Evolutionary conservation across 2,329 filamentous ascomycete genomes (phyloP), one percentile per base, ranked within the genome.

Genomic region (Sarocladium oryzae): DNA sequence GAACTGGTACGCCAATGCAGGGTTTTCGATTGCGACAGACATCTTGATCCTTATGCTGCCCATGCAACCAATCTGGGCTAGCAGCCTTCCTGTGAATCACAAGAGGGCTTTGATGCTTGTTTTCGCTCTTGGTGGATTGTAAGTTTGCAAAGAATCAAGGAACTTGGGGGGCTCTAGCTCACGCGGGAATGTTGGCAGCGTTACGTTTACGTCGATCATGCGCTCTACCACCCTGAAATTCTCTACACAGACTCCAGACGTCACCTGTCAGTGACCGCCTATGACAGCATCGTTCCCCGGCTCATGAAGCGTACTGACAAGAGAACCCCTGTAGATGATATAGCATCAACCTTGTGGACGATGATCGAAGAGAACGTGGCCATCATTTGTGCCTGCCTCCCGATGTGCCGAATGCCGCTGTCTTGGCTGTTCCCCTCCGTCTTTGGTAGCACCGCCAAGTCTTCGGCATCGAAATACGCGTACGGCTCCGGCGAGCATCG

Each of bases 1-100:
- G 5, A 72, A 73, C 54, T 79, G 75, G 75, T 72, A 74, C 52
- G 67, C 72, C 40, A 77, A 77, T 55, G 74, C 70, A 1, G 67
- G 68, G 1, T 70, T 73, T 54, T 76, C 73, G 48, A 72, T 77
- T 30, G 55, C 67, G 5, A 72, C 70, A 11, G 74, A 79, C 53
- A 51, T 75, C 13, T 54, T 74, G 51, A 70, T 79, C 36, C 59
- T 78, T 36, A 30, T 66, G 16, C 58, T 79, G 38, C 75, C 76
- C 1, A 67, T 79, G 52, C 66, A 70, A 21, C 71, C 71, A 18
- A 66, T 78, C 13, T 72, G 71, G 64, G 56, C 62, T 16, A 68
- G 75, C 40, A 71, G 75, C 49, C 62, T 77, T 50, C 66, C 66
- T 2, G 55, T 58, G 4, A 59, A 60, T 10, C 67, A 71, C 40